Evolutionary conservation across 1,284 basidiomycete genomes (phyloP), one percentile per base, ranked within the genome.

Genomic region (Xerocomus amazonicus): DNA sequence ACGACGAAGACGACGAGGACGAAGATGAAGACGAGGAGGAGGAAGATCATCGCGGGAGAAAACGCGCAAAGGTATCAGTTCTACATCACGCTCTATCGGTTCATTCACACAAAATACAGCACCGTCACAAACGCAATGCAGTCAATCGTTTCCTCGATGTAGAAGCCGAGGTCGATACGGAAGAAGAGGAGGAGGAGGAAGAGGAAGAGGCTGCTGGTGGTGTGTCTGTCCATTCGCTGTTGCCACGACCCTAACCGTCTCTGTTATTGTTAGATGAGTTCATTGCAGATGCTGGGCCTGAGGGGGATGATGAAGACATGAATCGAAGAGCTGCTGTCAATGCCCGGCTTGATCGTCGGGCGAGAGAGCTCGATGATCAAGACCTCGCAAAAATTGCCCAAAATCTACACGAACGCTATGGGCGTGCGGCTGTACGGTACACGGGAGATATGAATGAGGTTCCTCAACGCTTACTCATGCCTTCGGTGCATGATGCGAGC

Each of bases 131-230:
- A 65, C 77, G 79, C 43, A 72, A 74, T 53, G 73, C 74, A 16
- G 79, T 83, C 31, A 90, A 84, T 65, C 86, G 87, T 58, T 98
- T 94, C 84, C 76, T 97, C 61, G 95, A 98, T 83, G 81, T 95
- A 54, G 92, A 97, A 72, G 95, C 93, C 54, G 92, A 94, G 63
- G 91, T 93, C 28, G 90, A 90, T 59, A 90, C 92, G 45, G 95
- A 97, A 47, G 93, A 96, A 26, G 95, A 97, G 47, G 95, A 97
- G 44, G 92, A 96, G 4, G 92, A 94, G 29, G 94, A 95, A 8
- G 93, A 95, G 19, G 90, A 90, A 32, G 92, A 92, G 54, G 83
- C 80, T 55, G 83, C 77, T 17, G 81, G 77, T 58, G 88, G 90
- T 90, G 50, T 33, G 79, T 70, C 33, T 43, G 33, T 45, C 4